These are phyloP conservation scores for Ceratobasidium theobromae DNA, from an alignment of 1,284 basidiomycete species.

Conservation along the genomic window DNA sequence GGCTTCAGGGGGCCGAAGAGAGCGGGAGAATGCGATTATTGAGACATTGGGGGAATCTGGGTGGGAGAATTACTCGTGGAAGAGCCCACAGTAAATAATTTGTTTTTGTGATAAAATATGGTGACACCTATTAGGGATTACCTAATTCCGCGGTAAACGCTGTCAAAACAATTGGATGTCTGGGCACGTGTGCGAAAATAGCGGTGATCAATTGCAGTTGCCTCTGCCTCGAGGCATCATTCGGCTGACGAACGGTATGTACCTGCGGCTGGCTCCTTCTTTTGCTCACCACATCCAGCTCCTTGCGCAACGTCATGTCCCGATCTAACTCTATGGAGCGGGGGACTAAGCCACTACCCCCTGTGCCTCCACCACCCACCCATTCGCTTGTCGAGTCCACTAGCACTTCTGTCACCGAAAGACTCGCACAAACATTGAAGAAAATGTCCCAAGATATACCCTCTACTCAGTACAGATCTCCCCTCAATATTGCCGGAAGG, in stretches of 20 bases:
- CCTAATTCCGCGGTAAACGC: neutral
- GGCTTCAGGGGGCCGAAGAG: conserved; percentile 46
- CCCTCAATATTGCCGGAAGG: conserved; percentile 22
- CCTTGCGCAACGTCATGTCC: conserved; percentile 16
- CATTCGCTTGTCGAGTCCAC: conserved; percentile 6
- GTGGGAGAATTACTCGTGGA: conserved; percentile 65
- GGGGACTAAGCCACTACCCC: conserved; percentile 18
- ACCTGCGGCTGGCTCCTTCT: neutral
- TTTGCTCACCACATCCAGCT: conserved; percentile 10
- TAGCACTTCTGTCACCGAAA: conserved; percentile 6
- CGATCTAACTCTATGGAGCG: conserved; percentile 29
- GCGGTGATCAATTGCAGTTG: neutral
- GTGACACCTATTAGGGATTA: neutral
- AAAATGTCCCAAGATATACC: conserved; percentile 28
- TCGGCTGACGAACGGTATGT: neutral
- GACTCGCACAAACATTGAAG: conserved; percentile 3
- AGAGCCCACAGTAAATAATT: conserved; percentile 8
- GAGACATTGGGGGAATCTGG: conserved; percentile 54
- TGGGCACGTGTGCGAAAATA: conserved; percentile 25
- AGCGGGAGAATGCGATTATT: conserved; percentile 53
- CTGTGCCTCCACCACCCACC: conserved; percentile 5
- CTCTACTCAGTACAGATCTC: conserved; percentile 19
- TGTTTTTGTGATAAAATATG: neutral
- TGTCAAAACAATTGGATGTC: neutral
- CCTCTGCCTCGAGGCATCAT: conserved; percentile 26